Percentiles rank a stretch among this genome's conserved stretches.
These are phyloP conservation scores for Acrocalymma vagum DNA, from an alignment of 2,329 filamentous ascomycete species.

Conservation along the genomic window DNA sequence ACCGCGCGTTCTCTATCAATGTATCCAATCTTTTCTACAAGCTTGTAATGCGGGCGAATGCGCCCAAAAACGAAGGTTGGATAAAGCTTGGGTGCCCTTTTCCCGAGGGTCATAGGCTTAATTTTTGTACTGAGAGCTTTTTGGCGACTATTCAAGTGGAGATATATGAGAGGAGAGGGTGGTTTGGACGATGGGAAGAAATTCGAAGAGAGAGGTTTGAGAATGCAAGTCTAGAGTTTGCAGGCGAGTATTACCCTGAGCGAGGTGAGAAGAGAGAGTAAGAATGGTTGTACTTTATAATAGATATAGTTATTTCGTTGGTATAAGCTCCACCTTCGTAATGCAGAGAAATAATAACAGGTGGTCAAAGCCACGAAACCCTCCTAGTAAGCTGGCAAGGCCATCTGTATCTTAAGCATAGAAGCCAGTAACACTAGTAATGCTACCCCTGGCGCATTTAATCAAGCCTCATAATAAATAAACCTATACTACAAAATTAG, in stretches of 20 bases:
- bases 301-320: too few relatives aligned
- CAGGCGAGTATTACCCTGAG: slow-evolving; percentile 56
- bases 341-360: too few relatives aligned
- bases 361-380: too few relatives aligned
- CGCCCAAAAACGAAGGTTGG: slow-evolving; percentile 52
- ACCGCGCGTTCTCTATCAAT: slow-evolving; percentile 47
- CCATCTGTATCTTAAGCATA: too few relatives aligned
- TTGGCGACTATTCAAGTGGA: slow-evolving; percentile 53
- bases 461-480: too few relatives aligned
- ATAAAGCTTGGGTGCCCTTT: slow-evolving; percentile 58
- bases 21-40: slow-evolving; percentile 51
- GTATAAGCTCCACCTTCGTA: too few relatives aligned
- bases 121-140: slow-evolving; percentile 58
- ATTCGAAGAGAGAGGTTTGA: slow-evolving; percentile 52
- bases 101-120: slow-evolving; percentile 54
- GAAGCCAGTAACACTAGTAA: too few relatives aligned
- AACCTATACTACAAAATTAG: too few relatives aligned
- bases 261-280: slow-evolving; percentile 49
- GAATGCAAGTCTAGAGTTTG: slow-evolving; percentile 58
- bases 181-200: slow-evolving; percentile 50
- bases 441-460: too few relatives aligned
- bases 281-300: too few relatives aligned
- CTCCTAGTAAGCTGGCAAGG: too few relatives aligned
- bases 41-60: slow-evolving; percentile 50
- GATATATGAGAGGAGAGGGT: slow-evolving; percentile 49